Conservation (phyloP, 164 flowering plant genomes). For the Kingdonia uniflora region DNA sequence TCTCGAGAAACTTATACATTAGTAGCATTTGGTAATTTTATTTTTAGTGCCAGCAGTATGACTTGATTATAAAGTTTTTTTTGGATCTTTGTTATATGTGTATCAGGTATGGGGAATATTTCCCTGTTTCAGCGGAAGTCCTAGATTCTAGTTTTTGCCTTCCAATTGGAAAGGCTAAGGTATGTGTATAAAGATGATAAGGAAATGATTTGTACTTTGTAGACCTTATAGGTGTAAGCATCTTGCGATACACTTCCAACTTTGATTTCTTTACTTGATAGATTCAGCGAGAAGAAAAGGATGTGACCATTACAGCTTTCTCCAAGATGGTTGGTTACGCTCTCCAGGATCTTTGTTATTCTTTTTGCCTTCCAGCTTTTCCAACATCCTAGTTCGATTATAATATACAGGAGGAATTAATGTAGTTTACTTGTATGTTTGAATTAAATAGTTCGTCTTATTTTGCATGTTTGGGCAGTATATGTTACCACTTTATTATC, state of each 20-base stretch:
- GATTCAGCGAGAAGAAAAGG: constrained; percentile 84
- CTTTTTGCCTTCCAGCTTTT: too few species aligned
- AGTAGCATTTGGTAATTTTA: too few species aligned
- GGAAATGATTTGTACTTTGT: neutral
- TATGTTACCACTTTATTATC: too few species aligned
- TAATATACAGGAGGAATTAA: too few species aligned
- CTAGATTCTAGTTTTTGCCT: constrained; percentile 82
- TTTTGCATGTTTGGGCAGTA: too few species aligned
- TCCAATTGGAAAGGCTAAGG: constrained; percentile 95
- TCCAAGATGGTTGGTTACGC: constrained; percentile 91
- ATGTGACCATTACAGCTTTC: constrained; percentile 78
- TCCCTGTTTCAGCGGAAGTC: constrained; percentile 80
- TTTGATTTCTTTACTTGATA: constrained; percentile 14
- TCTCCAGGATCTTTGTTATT: constrained; percentile 46
- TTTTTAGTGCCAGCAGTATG: too few species aligned
- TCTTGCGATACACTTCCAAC: too few species aligned
- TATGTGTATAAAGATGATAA: constrained; percentile 9
- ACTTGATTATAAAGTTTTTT: too few species aligned
- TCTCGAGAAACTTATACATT: too few species aligned
- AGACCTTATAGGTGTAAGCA: neutral
- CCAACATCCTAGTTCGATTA: too few species aligned
- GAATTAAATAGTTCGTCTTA: too few species aligned
- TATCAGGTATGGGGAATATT: constrained; percentile 82
- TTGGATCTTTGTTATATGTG: neutral
- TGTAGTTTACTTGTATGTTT: too few species aligned